A percentile compares a stretch with the other conserved stretches of the same genome.
Conservation (phyloP, 495 filamentous ascomycete genomes). For the Penicillium canariense region DNA sequence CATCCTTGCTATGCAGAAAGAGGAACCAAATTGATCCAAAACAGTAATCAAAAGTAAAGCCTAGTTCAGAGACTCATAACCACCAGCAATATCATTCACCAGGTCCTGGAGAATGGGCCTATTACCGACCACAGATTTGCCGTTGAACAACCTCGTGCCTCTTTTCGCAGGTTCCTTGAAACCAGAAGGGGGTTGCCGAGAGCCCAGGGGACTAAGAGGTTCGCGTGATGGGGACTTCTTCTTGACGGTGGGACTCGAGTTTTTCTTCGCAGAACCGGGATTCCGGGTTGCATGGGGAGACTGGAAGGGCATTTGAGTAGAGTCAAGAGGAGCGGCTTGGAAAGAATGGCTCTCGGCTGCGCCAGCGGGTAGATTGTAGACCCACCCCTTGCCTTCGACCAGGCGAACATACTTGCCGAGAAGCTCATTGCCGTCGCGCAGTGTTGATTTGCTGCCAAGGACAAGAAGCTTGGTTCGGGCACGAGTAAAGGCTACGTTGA, state of each 20-base stretch:
- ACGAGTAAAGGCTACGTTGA: constrained; percentile 93
- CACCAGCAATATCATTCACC: constrained; percentile 49
- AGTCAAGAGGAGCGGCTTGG: constrained; percentile 30
- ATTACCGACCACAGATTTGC: constrained; percentile 36
- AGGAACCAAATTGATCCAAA: neutral
- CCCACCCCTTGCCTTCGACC: constrained; percentile 71
- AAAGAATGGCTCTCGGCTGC: constrained; percentile 70
- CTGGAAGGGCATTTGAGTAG: constrained; percentile 20
- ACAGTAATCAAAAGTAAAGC: neutral
- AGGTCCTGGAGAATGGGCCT: constrained; percentile 54
- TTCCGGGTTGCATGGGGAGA: constrained; percentile 10
- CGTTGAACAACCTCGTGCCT: constrained; percentile 37
- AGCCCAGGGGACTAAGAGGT: constrained; percentile 39
- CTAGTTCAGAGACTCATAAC: constrained; percentile 12
- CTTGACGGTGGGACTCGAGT: constrained; percentile 20
- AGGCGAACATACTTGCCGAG: constrained; percentile 70
- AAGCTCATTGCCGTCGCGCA: constrained; percentile 70
- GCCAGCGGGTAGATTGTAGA: constrained; percentile 62
- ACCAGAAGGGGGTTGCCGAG: constrained; percentile 18
- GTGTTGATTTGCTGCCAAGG: constrained; percentile 73
- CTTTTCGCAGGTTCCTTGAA: constrained; percentile 39
- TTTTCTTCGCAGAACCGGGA: constrained; percentile 9
- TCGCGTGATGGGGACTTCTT: constrained; percentile 21
- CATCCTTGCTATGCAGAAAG: neutral
- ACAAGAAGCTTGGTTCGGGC: constrained; percentile 88